Evolutionary conservation across 2,329 filamentous ascomycete species (phyloP).

Genomic region (Aschersonia sp.): DNA sequence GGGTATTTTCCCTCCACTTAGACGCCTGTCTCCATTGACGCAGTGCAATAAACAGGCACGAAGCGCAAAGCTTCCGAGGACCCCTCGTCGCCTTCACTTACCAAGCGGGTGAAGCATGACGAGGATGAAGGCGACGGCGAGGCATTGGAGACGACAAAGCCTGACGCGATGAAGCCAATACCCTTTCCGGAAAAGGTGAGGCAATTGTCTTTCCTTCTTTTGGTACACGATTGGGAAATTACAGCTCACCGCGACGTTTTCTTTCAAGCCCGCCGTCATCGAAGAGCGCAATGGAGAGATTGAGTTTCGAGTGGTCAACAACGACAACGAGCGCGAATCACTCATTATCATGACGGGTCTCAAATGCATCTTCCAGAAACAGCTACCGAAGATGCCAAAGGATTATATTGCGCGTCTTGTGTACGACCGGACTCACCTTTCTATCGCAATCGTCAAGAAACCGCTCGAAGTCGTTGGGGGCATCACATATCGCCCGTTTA

Average conservation of each 20-base stretch:
- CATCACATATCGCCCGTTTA: conserved; percentile 93
- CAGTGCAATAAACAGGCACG: conserved; percentile 20
- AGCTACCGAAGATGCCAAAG: conserved; percentile 97
- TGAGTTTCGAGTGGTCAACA: conserved; percentile 95
- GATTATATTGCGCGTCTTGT: conserved; percentile 96
- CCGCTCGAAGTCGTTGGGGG: conserved; percentile 91
- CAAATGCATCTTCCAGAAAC: conserved; percentile 97
- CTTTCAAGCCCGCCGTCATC: conserved; percentile 3
- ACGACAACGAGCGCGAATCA: conserved; percentile 76
- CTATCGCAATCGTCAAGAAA: conserved; percentile 94
- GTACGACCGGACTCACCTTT: conserved; percentile 91
- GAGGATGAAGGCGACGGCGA: conserved; percentile 14
- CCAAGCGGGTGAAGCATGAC: conserved; percentile 49
- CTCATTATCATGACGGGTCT: conserved; percentile 89
- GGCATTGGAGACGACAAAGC: conserved; percentile 26
- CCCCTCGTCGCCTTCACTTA: conserved; percentile 41
- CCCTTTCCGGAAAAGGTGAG: conserved; percentile 77
- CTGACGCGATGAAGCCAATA: conserved; percentile 43
- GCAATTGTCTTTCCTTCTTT: background rate
- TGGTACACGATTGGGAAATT: background rate
- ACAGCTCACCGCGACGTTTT: background rate
- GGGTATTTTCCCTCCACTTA: conserved; percentile 4
- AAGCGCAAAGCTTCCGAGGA: conserved; percentile 66
- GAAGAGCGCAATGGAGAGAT: conserved; percentile 92
- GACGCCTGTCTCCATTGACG: conserved; percentile 5